phyloP scores from a whole-genome alignment of 257 asterid genomes.

The Fraxinus pennsylvanica region DNA sequence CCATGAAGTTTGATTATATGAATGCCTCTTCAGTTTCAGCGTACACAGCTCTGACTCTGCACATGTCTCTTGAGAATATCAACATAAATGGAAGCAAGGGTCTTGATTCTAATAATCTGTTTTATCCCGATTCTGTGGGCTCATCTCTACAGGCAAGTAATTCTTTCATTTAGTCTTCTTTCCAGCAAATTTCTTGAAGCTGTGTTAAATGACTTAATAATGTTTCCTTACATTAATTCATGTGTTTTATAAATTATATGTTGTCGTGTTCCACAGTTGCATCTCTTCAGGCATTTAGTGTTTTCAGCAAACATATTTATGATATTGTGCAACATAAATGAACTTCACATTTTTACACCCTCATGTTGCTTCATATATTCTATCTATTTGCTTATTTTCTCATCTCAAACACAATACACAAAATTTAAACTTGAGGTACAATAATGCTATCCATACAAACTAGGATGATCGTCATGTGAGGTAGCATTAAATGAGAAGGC shows the following conservation, averaged over 20 bases:
- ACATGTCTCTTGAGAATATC: conserved; percentile 59
- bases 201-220: conserved; percentile 15
- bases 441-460: too few species aligned
- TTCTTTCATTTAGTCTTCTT: conserved; percentile 19
- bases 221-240: not conserved
- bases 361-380: not conserved
- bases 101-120: conserved; percentile 14
- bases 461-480: too few species aligned
- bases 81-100: conserved; percentile 34
- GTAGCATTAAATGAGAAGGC: too few species aligned
- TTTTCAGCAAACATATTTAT: not conserved
- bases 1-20: conserved; percentile 50
- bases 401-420: not conserved
- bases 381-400: not conserved
- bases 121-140: conserved; percentile 15
- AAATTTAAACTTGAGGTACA: not conserved
- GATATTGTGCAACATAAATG: not conserved
- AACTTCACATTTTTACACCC: not conserved
- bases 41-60: conserved; percentile 68
- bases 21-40: conserved; percentile 56
- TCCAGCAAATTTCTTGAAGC: conserved; percentile 16
- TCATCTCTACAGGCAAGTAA: conserved; percentile 61
- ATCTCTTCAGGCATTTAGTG: not conserved
- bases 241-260: not conserved
- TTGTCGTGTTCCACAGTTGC: not conserved